These are phyloP conservation scores for Psidium friedrichsthalianum DNA, from an alignment of 345 rosid species.

Conservation along the genomic window DNA sequence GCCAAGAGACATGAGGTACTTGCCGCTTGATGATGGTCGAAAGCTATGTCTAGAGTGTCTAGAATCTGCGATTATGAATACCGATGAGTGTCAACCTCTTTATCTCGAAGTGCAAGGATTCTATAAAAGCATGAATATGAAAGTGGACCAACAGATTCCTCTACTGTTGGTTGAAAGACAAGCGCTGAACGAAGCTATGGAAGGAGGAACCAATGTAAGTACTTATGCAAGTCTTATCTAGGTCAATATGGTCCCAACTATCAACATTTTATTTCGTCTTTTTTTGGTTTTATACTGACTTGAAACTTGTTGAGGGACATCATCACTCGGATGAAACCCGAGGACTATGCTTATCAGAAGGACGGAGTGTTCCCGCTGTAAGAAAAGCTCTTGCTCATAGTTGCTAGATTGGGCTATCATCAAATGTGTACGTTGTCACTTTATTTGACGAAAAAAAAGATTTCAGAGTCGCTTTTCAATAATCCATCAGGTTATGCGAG, in stretches of 20 bases:
- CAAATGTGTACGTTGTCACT: background rate
- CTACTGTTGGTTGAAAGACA: constrained; percentile 30
- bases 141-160: constrained; percentile 32
- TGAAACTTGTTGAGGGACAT: constrained; percentile 45
- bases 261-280: background rate
- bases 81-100: constrained; percentile 35
- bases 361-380: constrained; percentile 76
- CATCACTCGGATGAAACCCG: constrained; percentile 94
- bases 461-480: background rate
- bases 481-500: constrained; percentile 42
- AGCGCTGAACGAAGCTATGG: constrained; percentile 20
- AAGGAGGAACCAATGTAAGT: constrained; percentile 9
- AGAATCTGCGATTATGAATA: constrained; percentile 27
- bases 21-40: constrained; percentile 38
- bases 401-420: background rate
- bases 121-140: constrained; percentile 32
- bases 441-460: background rate
- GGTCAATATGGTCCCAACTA: background rate
- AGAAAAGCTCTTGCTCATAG: background rate
- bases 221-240: background rate
- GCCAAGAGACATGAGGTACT: constrained; percentile 18
- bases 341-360: constrained; percentile 93
- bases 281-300: background rate
- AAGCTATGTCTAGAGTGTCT: constrained; percentile 33
- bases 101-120: constrained; percentile 25